Percentiles rank a stretch among this genome's conserved stretches.
phyloP scores from a whole-genome alignment of 106 monocot genomes.

The Phalaenopsis equestris region DNA sequence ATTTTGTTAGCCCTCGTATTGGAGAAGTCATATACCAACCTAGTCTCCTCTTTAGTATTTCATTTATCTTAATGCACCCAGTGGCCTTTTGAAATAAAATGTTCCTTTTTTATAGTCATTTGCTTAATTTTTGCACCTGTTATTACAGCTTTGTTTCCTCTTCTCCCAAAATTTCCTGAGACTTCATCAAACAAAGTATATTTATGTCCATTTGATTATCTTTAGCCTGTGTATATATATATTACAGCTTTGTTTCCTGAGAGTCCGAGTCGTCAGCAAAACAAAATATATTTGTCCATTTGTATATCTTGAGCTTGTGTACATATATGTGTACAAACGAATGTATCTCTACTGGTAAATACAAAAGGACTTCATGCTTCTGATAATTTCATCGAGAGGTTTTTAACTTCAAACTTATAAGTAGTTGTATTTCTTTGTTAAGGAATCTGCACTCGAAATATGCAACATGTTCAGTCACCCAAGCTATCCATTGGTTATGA shows the following conservation, averaged over 20 bases:
- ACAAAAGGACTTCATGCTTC: neutral
- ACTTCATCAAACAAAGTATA: neutral
- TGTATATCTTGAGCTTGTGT: neutral
- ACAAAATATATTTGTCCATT: neutral
- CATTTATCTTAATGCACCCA: neutral
- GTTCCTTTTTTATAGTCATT: neutral
- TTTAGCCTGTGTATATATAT: neutral
- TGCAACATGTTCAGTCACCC: too few relatives aligned
- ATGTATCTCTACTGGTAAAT: neutral
- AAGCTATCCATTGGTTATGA: too few relatives aligned
- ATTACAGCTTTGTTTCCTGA: too few relatives aligned
- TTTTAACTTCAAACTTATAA: neutral
- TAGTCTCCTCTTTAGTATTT: neutral
- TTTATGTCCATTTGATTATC: neutral
- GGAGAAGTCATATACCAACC: constrained; percentile 64
- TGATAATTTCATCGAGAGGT: neutral
- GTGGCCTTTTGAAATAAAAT: neutral
- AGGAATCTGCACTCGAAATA: too few relatives aligned
- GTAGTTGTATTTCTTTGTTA: too few relatives aligned
- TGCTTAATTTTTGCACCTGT: neutral
- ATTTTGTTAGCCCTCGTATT: constrained; percentile 98
- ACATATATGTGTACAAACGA: too few relatives aligned
- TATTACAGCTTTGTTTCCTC: neutral
- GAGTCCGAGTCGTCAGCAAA: too few relatives aligned
- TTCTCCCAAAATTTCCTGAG: neutral